Evolutionary conservation across 768 basidiomycete species (phyloP).

Genomic region (Termitomyces sp.): DNA sequence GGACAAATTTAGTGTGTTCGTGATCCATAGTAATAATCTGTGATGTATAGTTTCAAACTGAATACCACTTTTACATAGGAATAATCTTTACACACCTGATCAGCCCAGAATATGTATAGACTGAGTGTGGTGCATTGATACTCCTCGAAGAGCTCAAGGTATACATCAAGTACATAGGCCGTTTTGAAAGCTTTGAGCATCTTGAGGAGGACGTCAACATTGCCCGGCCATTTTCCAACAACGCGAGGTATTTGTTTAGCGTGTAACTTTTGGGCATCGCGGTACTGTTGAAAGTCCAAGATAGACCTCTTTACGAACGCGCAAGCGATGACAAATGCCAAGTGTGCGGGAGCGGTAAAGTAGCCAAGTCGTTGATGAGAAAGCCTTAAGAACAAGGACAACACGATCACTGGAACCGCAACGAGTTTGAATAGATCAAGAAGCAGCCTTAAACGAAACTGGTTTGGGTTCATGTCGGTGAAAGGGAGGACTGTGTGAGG

Average conservation of each 20-base stretch:
- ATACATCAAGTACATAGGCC: constrained; percentile 62
- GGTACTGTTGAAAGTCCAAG: constrained; percentile 33
- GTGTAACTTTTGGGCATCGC: constrained; percentile 46
- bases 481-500: neutral
- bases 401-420: constrained; percentile 38
- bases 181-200: constrained; percentile 56
- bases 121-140: constrained; percentile 72
- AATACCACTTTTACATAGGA: neutral
- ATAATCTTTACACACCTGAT: constrained; percentile 48
- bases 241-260: constrained; percentile 56
- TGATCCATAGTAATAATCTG: constrained; percentile 78
- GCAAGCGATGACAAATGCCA: constrained; percentile 42
- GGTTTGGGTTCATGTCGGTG: constrained; percentile 35
- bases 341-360: constrained; percentile 35
- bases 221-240: constrained; percentile 75
- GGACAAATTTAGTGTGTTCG: constrained; percentile 61
- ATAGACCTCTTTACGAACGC: constrained; percentile 34
- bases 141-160: constrained; percentile 65
- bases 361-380: constrained; percentile 32
- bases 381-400: constrained; percentile 31
- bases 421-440: constrained; percentile 43
- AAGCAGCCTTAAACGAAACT: constrained; percentile 51
- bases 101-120: constrained; percentile 64
- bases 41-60: neutral
- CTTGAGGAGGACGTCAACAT: constrained; percentile 62